Percentiles rank a stretch among this genome's conserved stretches.
Evolutionary conservation across 2,329 filamentous ascomycete species (phyloP).

Genomic region (Sporothrix pallida): DNA sequence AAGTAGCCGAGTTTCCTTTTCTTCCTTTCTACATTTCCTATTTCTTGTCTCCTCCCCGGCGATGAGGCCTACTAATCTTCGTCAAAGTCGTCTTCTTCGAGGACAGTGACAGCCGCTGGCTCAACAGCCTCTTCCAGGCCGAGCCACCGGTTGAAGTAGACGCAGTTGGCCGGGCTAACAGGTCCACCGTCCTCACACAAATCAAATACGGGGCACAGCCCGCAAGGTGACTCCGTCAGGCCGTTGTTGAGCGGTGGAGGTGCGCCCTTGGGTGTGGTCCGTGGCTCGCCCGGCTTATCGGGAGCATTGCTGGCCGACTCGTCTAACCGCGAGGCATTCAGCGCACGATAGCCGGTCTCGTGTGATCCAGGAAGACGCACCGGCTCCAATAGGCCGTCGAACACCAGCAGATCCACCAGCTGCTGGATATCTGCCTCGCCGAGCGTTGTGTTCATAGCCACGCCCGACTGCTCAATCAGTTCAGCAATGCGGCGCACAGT

Average conservation of each 20-base stretch:
- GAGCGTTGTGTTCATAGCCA: constrained; percentile 74
- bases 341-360: constrained; percentile 58
- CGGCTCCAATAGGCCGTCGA: constrained; percentile 80
- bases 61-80: background rate
- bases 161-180: constrained; percentile 86
- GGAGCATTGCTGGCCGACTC: constrained; percentile 37
- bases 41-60: background rate
- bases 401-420: constrained; percentile 85
- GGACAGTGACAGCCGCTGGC: constrained; percentile 32
- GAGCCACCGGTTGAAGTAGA: constrained; percentile 90
- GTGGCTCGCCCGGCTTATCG: constrained; percentile 36
- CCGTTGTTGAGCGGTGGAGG: constrained; percentile 65
- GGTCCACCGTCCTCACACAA: constrained; percentile 90
- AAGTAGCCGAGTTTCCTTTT: constrained; percentile 5
- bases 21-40: background rate
- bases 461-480: constrained; percentile 69
- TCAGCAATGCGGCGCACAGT: constrained; percentile 78
- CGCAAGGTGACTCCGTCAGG: constrained; percentile 87
- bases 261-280: constrained; percentile 44
- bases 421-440: constrained; percentile 80
- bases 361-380: constrained; percentile 55
- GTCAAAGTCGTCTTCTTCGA: constrained; percentile 25
- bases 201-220: constrained; percentile 89
- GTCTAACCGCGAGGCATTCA: constrained; percentile 54
- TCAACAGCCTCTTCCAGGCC: constrained; percentile 51